These are phyloP conservation scores for Colletotrichum tanaceti DNA, from an alignment of 2,329 filamentous ascomycete genomes.

Conservation along the genomic window DNA sequence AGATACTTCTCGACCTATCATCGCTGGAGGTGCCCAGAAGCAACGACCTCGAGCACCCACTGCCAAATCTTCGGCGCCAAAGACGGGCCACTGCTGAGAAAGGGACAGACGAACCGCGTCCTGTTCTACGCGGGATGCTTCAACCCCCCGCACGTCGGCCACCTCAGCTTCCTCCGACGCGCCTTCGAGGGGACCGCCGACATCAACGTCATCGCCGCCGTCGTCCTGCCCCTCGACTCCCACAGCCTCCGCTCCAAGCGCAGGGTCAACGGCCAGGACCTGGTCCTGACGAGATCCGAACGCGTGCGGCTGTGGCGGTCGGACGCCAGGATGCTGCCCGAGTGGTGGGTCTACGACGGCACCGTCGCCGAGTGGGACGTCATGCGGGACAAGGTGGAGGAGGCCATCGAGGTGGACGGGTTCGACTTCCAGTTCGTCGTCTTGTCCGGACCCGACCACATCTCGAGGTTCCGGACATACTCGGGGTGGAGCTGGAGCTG, in stretches of 20 bases:
- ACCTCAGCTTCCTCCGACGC: not conserved
- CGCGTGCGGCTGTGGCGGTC: not conserved
- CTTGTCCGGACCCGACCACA: not conserved
- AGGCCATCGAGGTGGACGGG: not conserved
- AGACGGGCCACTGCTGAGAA: not conserved
- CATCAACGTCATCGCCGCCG: conserved; percentile 3
- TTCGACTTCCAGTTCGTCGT: not conserved
- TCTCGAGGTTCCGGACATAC: not conserved
- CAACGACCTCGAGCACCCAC: not conserved
- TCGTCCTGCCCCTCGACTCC: not conserved
- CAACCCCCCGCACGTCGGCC: conserved; percentile 2
- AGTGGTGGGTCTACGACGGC: not conserved
- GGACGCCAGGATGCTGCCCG: not conserved
- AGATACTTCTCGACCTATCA: not conserved
- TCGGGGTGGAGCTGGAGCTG: not conserved
- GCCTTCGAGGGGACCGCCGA: not conserved
- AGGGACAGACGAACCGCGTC: not conserved
- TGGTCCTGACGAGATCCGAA: not conserved
- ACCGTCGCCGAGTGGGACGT: not conserved
- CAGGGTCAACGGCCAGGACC: not conserved
- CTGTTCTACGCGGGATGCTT: not conserved
- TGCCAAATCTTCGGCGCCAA: not conserved
- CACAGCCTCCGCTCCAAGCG: not conserved
- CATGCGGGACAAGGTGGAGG: not conserved
- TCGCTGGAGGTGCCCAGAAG: not conserved